Evolutionary conservation across 2,329 filamentous ascomycete genomes (phyloP).

Genomic region (Colletotrichum lini): DNA sequence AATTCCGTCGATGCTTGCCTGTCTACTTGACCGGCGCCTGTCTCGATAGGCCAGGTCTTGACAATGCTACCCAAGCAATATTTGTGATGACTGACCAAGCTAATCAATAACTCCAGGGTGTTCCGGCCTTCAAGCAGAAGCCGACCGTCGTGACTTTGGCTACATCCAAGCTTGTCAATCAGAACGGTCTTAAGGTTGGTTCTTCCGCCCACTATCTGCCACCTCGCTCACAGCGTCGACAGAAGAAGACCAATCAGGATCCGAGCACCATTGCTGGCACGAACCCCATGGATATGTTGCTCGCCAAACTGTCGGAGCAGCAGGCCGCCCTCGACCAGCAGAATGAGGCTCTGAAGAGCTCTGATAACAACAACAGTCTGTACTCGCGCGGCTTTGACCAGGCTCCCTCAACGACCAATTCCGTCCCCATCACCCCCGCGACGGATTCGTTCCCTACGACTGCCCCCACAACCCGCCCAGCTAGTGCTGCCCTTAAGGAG

Average conservation of each 20-base stretch:
- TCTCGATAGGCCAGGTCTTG: neutral
- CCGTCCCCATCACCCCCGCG: conserved; percentile 74
- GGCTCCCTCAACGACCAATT: conserved; percentile 66
- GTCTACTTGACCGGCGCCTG: neutral
- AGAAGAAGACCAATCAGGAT: conserved; percentile 65
- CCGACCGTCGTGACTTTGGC: conserved; percentile 63
- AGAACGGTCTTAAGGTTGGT: conserved; percentile 66
- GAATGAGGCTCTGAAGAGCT: conserved; percentile 64
- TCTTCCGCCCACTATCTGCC: conserved; percentile 11
- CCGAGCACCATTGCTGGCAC: conserved; percentile 53
- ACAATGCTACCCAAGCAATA: neutral
- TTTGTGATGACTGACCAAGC: neutral
- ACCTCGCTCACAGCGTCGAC: conserved; percentile 54
- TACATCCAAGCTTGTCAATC: conserved; percentile 70
- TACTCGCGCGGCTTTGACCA: conserved; percentile 60
- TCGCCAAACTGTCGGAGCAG: conserved; percentile 82
- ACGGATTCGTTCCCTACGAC: conserved; percentile 67
- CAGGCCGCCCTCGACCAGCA: conserved; percentile 73
- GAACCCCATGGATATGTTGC: conserved; percentile 78
- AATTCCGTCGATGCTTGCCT: neutral
- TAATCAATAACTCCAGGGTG: conserved; percentile 7
- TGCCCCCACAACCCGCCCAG: conserved; percentile 65
- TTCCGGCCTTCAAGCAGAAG: conserved; percentile 47
- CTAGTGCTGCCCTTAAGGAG: conserved; percentile 65
- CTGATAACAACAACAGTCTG: conserved; percentile 55